phyloP scores from a whole-genome alignment of 2,329 filamentous ascomycete genomes.

The Mycosphaerella arachidis region DNA sequence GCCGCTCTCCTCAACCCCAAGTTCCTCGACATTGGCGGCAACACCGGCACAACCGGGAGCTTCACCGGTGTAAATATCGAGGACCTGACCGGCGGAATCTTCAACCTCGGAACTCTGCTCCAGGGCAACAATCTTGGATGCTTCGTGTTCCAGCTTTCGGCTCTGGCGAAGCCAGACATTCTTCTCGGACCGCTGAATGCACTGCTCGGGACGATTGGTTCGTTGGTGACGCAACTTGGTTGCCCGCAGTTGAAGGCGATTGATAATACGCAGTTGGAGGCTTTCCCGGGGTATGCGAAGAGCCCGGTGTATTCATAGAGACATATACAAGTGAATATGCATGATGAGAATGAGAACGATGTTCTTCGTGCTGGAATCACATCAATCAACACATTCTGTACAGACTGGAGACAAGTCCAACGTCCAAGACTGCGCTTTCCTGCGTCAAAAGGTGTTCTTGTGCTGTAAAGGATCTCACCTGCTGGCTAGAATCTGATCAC shows the following conservation, averaged over 20 bases:
- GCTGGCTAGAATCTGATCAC: too few species aligned
- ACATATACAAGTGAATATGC: neutral
- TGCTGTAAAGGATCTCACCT: too few species aligned
- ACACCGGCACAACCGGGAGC: slow-evolving; percentile 22
- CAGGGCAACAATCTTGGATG: slow-evolving; percentile 38
- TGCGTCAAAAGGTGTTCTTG: too few species aligned
- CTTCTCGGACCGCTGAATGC: slow-evolving; percentile 12
- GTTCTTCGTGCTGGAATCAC: too few species aligned
- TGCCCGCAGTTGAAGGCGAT: slow-evolving; percentile 28
- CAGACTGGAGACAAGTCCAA: too few species aligned
- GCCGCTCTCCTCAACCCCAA: slow-evolving; percentile 29
- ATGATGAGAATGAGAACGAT: too few species aligned
- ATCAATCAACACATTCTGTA: too few species aligned
- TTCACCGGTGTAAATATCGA: slow-evolving; percentile 24
- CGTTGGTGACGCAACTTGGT: slow-evolving; percentile 15
- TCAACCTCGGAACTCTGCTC: slow-evolving; percentile 19
- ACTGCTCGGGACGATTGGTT: slow-evolving; percentile 11
- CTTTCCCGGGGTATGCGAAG: slow-evolving; percentile 28
- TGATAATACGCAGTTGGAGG: slow-evolving; percentile 25
- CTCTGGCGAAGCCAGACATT: slow-evolving; percentile 33
- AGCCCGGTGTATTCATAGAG: slow-evolving; percentile 14
- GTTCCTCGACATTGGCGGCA: slow-evolving; percentile 33
- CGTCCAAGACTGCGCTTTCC: too few species aligned
- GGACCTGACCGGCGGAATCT: slow-evolving; percentile 27
- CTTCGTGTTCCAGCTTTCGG: slow-evolving; percentile 33